Base-by-base conservation (phyloP, 257 asterid species). In the Primulina tabacum region DNA sequence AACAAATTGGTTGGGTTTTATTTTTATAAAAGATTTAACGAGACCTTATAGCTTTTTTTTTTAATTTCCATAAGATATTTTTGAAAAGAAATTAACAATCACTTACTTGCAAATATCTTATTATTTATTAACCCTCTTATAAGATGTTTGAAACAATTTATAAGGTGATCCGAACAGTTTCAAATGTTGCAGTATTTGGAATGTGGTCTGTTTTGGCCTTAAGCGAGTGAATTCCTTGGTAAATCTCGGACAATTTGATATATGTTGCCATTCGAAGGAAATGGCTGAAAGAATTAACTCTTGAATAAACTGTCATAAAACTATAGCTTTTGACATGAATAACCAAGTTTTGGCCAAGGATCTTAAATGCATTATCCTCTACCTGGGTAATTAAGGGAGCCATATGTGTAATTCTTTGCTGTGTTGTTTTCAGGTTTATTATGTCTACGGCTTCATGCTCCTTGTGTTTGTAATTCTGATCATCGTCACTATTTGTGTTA, bases 371-470 rank as follows among this genome's bases (percentile, higher is more conserved):
- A 50, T 50, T 43, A 12, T 14, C 55, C 17, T 43, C n/a, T 43
- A 43, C 11, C 18, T 43, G 55, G 38, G 57, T 50, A 50, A 43
- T 17, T 17, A 14, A 16, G 7, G 55, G 55, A 47, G 55, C 55
- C 18, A 5, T 4, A 5, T 50, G 57, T 14, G 20, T 50, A 50
- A 50, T 14, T 50, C 8, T 50, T 50, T 17, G 62, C 60, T 32
- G 26, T 69, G 60, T 52, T 61, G 57, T 71, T 79, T 79, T 70
- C 82, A 89, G 96, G 96, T 89, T 20, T 89, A 89, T 84, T 89
- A 89, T 64, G 96, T 89, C 29, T 89, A 89, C 2, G 96, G 96
- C 65, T 89, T 89, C 82, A 89, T 89, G 96, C 80, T 89, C 37
- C 90, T 89, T 5, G 96, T 89, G 67, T 87, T 87, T 80, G 85